Evolutionary conservation across 163 green algal genomes (phyloP), one percentile per base, ranked within the genome.

Genomic region (Chlorella variabilis): DNA sequence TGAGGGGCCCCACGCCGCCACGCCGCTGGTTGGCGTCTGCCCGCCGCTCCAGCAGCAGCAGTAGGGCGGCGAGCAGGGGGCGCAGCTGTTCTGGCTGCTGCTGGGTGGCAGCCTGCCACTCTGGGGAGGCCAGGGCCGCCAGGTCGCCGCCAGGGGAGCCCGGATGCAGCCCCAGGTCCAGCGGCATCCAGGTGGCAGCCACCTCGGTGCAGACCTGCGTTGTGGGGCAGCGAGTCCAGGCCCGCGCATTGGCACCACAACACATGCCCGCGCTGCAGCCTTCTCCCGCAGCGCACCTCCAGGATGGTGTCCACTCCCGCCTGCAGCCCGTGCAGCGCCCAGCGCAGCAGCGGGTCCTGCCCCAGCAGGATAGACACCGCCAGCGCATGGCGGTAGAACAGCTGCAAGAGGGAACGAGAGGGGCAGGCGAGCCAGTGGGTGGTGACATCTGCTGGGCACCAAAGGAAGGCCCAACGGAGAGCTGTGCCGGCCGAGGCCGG

Each of bases 321-420:
- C 54, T 39, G 36, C 38, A 80, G 56, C 25, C 73, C 73, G 27
- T 69, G 54, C 54, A 70, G 36, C 15, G 73, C 73, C 73, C 73
- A 80, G 4, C n/a, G 13, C 54, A 80, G 56, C 54, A 80, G 54
- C 38, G 73, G 7, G 36, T 59, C 11, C 15, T 21, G 6, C 9
- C 73, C 73, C 27, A 33, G 27, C 73, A 80, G 56, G 15, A 80
- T 70, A 36, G 33, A 4, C 54, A 80, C 1, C 1, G 27, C 38
- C 54, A 80, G 56, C 18, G 73, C 56, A 15, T 80, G 73, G 56
- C 73, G 73, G 54, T 80, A 80, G 38, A 70, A 41, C 48, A 80
- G 15, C 73, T 80, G 56, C 56, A n/a, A n/a, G n/a, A n/a, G n/a
- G n/a, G n/a, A n/a, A n/a, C n/a, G n/a, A n/a, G n/a, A n/a, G 34